These are phyloP conservation scores for Podospora appendiculata DNA, from an alignment of 495 filamentous ascomycete genomes.

Conservation along the genomic window DNA sequence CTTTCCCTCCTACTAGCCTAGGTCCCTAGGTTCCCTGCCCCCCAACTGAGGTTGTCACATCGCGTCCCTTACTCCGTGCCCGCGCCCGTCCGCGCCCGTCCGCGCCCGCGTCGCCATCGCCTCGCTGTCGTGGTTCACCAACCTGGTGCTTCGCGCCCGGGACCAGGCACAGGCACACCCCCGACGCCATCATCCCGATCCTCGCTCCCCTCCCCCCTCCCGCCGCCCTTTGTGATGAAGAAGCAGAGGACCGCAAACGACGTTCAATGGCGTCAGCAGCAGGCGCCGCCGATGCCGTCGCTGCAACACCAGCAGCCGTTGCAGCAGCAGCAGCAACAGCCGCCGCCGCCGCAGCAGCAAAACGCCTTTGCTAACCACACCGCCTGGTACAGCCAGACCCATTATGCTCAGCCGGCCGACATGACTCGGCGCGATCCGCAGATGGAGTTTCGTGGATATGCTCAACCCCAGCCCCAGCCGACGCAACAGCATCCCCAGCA, in stretches of 20 bases:
- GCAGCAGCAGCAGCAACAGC: conserved; percentile 14
- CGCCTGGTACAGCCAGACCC: conserved; percentile 21
- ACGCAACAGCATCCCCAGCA: conserved; percentile 21
- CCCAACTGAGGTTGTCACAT: background rate
- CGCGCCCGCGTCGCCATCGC: conserved; percentile 6
- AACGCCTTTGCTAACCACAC: conserved; percentile 25
- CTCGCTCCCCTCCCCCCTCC: background rate
- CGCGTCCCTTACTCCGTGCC: background rate
- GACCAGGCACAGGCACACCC: conserved; percentile 10
- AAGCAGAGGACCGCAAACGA: conserved; percentile 23
- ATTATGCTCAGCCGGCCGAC: conserved; percentile 31
- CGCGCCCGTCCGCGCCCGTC: background rate
- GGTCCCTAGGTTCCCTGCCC: background rate
- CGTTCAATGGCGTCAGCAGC: conserved; percentile 25
- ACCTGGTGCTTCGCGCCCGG: conserved; percentile 23
- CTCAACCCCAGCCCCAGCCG: conserved; percentile 19
- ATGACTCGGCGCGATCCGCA: conserved; percentile 36
- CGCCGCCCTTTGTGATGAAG: conserved; percentile 20
- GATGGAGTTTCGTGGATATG: conserved; percentile 18
- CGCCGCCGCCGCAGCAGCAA: conserved; percentile 8
- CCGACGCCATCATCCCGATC: too few relatives aligned
- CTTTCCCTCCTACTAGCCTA: conserved; percentile 9
- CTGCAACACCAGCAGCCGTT: conserved; percentile 21
- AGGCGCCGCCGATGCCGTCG: conserved; percentile 25
- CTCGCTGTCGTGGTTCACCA: conserved; percentile 13